phyloP scores from a whole-genome alignment of 2,329 filamentous ascomycete genomes.

The Acephala macrosclerotiorum region DNA sequence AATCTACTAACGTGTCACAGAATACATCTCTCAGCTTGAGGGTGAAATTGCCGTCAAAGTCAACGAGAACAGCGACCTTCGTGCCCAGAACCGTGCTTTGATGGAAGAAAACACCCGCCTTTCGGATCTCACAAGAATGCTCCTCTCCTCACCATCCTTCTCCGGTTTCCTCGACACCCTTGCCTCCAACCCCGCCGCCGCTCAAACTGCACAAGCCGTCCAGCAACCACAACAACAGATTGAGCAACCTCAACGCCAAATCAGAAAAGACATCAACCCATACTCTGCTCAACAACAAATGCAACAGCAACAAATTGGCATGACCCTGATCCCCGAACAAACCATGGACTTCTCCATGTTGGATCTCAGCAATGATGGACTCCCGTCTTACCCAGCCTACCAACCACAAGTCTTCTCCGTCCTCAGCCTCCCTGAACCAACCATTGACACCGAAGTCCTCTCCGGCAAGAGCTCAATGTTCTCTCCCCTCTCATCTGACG shows the following conservation, averaged over 20 bases:
- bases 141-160: constrained; percentile 82
- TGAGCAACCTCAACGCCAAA: constrained; percentile 54
- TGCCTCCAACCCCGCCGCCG: constrained; percentile 62
- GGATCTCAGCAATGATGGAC: constrained; percentile 61
- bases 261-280: constrained; percentile 72
- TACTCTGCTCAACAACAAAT: constrained; percentile 60
- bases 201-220: constrained; percentile 44
- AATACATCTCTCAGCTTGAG: constrained; percentile 97
- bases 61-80: constrained; percentile 82
- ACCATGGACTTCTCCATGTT: constrained; percentile 78
- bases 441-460: constrained; percentile 67
- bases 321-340: constrained; percentile 85
- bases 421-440: constrained; percentile 63
- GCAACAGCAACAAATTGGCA: constrained; percentile 72
- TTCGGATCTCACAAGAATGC: constrained; percentile 80
- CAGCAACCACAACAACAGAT: constrained; percentile 47
- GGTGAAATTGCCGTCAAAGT: constrained; percentile 84
- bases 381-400: constrained; percentile 67
- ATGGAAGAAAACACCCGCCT: constrained; percentile 86
- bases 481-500: constrained; percentile 49
- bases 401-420: constrained; percentile 79
- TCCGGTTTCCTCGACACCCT: constrained; percentile 79
- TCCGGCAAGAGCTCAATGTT: constrained; percentile 73
- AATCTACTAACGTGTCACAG: constrained; percentile 66
- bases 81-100: constrained; percentile 81